A percentile compares a stretch with the other conserved stretches of the same genome.
Conservation (phyloP, 768 basidiomycete species). For the Trametes cinnabarina region DNA sequence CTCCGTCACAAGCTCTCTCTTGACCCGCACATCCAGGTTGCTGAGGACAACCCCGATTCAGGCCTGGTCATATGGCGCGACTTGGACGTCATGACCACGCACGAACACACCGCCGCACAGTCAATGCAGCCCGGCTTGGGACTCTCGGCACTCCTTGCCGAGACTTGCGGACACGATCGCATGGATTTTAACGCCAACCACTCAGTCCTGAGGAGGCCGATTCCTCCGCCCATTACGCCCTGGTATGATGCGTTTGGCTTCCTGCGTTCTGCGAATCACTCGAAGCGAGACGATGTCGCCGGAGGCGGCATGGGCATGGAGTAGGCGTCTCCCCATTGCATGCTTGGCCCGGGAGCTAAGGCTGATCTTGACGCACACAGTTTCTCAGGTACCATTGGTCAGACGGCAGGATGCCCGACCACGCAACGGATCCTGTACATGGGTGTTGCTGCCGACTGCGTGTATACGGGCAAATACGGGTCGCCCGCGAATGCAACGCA, state of each 20-base stretch:
- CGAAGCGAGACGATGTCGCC: slow-evolving; percentile 55
- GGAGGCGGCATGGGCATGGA: slow-evolving; percentile 51
- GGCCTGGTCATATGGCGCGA: slow-evolving; percentile 75
- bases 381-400: slow-evolving; percentile 68
- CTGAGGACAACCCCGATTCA: slow-evolving; percentile 44
- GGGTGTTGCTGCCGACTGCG: slow-evolving; percentile 88
- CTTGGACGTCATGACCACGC: slow-evolving; percentile 57
- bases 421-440: slow-evolving; percentile 76
- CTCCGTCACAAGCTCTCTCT: slow-evolving; percentile 54
- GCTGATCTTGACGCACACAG: slow-evolving; percentile 36
- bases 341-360: background rate
- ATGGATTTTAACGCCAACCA: slow-evolving; percentile 68
- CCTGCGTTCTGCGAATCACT: slow-evolving; percentile 33
- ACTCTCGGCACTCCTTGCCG: slow-evolving; percentile 25
- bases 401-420: slow-evolving; percentile 67
- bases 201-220: slow-evolving; percentile 43
- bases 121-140: slow-evolving; percentile 15
- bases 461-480: slow-evolving; percentile 65
- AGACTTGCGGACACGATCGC: slow-evolving; percentile 68
- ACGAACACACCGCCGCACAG: slow-evolving; percentile 42
- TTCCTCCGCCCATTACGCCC: slow-evolving; percentile 30
- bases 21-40: slow-evolving; percentile 48
- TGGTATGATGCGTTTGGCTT: slow-evolving; percentile 44
- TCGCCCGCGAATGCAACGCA: slow-evolving; percentile 63
- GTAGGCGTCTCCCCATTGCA: slow-evolving; percentile 33